phyloP scores from a whole-genome alignment of 805 yeast genomes.

The Kuraishia ogatae region DNA sequence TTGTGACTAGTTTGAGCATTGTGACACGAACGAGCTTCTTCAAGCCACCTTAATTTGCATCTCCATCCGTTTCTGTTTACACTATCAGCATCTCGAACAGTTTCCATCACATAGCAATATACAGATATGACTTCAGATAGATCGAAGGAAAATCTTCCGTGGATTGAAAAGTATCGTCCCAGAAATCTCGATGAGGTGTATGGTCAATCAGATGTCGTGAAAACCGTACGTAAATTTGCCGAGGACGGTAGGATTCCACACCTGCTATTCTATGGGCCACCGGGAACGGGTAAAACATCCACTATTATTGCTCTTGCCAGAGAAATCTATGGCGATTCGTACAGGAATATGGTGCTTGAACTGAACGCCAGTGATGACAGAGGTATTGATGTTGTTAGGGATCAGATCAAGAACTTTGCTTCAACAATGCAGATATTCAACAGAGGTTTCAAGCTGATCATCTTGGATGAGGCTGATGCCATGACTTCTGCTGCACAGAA shows the following conservation, averaged over 20 bases:
- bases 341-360: slow-evolving; percentile 85
- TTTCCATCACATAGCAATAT: too few relatives aligned
- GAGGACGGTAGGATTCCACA: slow-evolving; percentile 83
- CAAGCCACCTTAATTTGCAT: too few relatives aligned
- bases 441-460: slow-evolving; percentile 77
- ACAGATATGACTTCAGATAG: neutral
- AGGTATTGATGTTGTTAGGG: slow-evolving; percentile 97
- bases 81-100: too few relatives aligned
- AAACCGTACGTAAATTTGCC: slow-evolving; percentile 79
- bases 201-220: slow-evolving; percentile 84
- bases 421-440: slow-evolving; percentile 89
- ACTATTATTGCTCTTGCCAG: slow-evolving; percentile 81
- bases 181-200: slow-evolving; percentile 73
- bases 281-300: slow-evolving; percentile 91
- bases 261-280: slow-evolving; percentile 89
- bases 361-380: slow-evolving; percentile 96
- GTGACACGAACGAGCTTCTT: too few relatives aligned
- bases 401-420: slow-evolving; percentile 94
- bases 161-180: slow-evolving; percentile 96
- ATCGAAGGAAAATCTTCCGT: slow-evolving; percentile 1
- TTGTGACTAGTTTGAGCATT: too few relatives aligned
- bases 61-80: too few relatives aligned
- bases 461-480: slow-evolving; percentile 96
- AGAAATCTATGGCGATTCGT: slow-evolving; percentile 76
- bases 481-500: slow-evolving; percentile 85